phyloP scores from a whole-genome alignment of 106 monocot species.

The Dendrobium nobile region DNA sequence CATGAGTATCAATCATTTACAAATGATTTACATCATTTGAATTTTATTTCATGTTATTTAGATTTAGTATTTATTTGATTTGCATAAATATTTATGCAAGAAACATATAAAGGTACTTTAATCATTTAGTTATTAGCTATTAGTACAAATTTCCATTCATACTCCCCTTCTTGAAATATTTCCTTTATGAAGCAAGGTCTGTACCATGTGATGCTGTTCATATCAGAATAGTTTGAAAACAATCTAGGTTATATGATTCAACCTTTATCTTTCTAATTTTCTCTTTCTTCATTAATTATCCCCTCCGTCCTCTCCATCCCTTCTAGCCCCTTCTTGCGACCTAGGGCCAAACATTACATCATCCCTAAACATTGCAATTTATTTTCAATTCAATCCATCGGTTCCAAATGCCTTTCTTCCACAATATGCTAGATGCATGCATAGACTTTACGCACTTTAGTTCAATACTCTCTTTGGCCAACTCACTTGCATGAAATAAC shows the following conservation, averaged over 20 bases:
- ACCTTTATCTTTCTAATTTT: not conserved
- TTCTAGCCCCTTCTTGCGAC: not conserved
- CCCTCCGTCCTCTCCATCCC: not conserved
- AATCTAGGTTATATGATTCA: not conserved
- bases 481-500: not conserved
- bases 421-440: no score
- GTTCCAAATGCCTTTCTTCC: not conserved
- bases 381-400: not conserved
- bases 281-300: not conserved
- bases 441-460: not conserved
- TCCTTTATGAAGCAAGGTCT: not conserved
- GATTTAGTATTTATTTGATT: not conserved
- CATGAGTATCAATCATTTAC: not conserved
- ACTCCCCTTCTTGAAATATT: not conserved
- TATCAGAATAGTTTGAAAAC: not conserved
- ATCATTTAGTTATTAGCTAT: not conserved
- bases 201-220: not conserved
- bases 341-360: not conserved
- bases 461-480: not conserved
- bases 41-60: not conserved
- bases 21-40: not conserved
- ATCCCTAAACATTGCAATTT: not conserved
- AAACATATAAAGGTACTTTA: not conserved
- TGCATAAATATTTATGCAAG: not conserved
- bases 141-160: not conserved